Percentiles rank a stretch among this genome's conserved stretches.
Evolutionary conservation across 257 asterid species (phyloP).

Genomic region (Gardenia jasminoides): DNA sequence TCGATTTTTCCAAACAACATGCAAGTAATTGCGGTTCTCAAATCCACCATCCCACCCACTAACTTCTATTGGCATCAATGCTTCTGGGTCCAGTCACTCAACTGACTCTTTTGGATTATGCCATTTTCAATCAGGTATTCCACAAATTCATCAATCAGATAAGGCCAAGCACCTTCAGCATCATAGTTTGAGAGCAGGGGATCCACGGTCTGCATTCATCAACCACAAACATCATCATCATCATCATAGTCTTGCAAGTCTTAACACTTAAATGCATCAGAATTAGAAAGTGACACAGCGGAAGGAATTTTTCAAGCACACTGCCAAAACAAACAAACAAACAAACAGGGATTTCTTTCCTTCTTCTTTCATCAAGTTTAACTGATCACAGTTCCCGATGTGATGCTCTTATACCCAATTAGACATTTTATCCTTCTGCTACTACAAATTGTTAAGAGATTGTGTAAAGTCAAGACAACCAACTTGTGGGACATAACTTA

Average conservation of each 20-base stretch:
- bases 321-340: background rate
- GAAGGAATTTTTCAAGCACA: background rate
- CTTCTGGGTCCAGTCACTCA: slow-evolving; percentile 67
- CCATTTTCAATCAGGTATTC: slow-evolving; percentile 79
- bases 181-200: slow-evolving; percentile 85
- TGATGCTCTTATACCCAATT: background rate
- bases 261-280: background rate
- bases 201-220: slow-evolving; percentile 69
- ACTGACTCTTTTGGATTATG: slow-evolving; percentile 58
- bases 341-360: background rate
- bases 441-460: too few relatives aligned
- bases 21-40: background rate
- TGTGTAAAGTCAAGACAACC: background rate
- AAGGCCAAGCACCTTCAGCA: slow-evolving; percentile 99
- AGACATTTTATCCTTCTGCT: background rate
- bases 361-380: background rate
- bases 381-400: background rate
- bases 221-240: background rate
- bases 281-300: background rate
- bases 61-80: slow-evolving; percentile 27
- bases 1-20: background rate
- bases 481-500: slow-evolving; percentile 23
- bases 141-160: slow-evolving; percentile 93
- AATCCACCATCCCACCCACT: background rate
- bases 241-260: background rate